Conservation (phyloP, 2,329 filamentous ascomycete genomes). For the Fusarium brachygibbosum region DNA sequence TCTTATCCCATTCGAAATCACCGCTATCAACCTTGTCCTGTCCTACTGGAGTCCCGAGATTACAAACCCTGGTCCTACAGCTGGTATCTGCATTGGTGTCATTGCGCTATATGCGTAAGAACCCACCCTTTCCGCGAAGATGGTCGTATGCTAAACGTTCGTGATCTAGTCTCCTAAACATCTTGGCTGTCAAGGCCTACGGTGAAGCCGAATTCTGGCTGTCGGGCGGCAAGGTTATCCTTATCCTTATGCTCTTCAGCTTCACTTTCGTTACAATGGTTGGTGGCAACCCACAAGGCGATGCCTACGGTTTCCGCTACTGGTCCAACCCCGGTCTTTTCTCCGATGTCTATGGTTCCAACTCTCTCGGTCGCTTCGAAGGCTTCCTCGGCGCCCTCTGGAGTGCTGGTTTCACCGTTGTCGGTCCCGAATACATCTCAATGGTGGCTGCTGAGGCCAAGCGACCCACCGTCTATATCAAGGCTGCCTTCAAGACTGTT, state of each 20-base stretch:
- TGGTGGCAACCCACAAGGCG: constrained; percentile 78
- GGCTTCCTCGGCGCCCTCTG: constrained; percentile 78
- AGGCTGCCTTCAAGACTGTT: constrained; percentile 78
- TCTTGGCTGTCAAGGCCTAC: constrained; percentile 75
- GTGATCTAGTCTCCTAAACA: constrained; percentile 66
- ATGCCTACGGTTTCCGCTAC: constrained; percentile 78
- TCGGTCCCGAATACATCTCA: constrained; percentile 76
- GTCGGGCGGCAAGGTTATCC: constrained; percentile 72
- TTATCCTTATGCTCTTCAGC: constrained; percentile 75
- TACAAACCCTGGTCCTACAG: constrained; percentile 75
- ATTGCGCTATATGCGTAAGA: constrained; percentile 70
- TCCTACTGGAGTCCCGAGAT: constrained; percentile 57
- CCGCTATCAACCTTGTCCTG: constrained; percentile 59
- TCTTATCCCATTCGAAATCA: constrained; percentile 60
- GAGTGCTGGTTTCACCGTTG: constrained; percentile 72
- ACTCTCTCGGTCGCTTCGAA: constrained; percentile 74
- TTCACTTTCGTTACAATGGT: constrained; percentile 87
- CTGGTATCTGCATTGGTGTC: constrained; percentile 69
- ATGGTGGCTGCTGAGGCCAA: constrained; percentile 78
- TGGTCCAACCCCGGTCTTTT: constrained; percentile 64
- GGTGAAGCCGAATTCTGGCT: constrained; percentile 81
- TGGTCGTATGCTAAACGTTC: constrained; percentile 48
- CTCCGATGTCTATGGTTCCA: constrained; percentile 67
- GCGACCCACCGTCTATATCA: constrained; percentile 73
- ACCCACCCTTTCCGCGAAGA: background rate